Evolutionary conservation across 306 rosid genomes (phyloP), one percentile per base, ranked within the genome.

Genomic region (Sphenostylis stenocarpa): DNA sequence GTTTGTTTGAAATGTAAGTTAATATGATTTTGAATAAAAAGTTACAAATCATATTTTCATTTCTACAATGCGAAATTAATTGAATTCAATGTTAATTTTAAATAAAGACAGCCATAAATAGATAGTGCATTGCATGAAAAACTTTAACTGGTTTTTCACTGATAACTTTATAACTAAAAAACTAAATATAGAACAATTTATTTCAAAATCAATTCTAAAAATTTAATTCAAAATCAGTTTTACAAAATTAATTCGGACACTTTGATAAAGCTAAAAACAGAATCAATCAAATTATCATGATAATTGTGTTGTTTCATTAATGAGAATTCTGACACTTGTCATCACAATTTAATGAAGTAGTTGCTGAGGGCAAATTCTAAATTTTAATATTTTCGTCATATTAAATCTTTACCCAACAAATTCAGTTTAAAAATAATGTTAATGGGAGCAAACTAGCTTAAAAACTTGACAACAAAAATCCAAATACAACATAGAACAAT

Each of bases 401-500:
- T 1, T 11, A 24, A 13, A n/a, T 23, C 56, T 67, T 67, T 6
- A 44, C 8, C 56, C 24, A 67, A 63, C 47, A 63, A 63, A 63
- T 44, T 23, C 38, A 6, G 39, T 23, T 41, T 34, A 24, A 44
- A 72, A 28, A 20, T 17, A 16, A n/a, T 34, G 7, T 20, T 21
- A 21, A 70, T 4, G 33, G 10, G 9, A 20, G 23, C 45, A 8
- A 51, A 51, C 23, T 10, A 55, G 38, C 47, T 21, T 70, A 17
- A 20, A 70, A 47, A 38, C 6, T 24, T 13, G 1, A 21, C 69
- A 56, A 45, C 13, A 36, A 20, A 17, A 5, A 71, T 62, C 26
- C 9, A 62, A 23, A 38, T 36, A 70, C 19, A 70, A 61, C 17
- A 70, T 47, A 26, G 49, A 70, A 57, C 68, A 60, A 61, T 61